Evolutionary conservation across 768 basidiomycete genomes (phyloP).

Genomic region (Phylloporus rhodoxanthus): DNA sequence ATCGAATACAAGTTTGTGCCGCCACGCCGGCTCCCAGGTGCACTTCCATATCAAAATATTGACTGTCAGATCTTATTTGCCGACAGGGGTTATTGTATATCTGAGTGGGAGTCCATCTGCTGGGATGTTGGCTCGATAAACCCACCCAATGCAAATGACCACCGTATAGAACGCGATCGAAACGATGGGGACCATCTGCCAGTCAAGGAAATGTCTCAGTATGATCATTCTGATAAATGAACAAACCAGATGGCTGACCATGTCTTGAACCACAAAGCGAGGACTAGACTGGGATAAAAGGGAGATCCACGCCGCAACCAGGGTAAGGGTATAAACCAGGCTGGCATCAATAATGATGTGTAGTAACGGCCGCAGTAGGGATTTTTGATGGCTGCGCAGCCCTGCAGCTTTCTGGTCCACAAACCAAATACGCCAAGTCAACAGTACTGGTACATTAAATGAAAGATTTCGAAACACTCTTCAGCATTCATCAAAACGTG

Average conservation of each 20-base stretch:
- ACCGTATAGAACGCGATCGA: slow-evolving; percentile 13
- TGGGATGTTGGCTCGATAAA: not conserved
- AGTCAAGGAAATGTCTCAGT: not conserved
- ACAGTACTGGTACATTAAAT: not conserved
- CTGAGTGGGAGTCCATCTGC: not conserved
- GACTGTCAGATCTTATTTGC: not conserved
- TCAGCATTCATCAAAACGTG: not conserved
- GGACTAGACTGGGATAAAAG: not conserved
- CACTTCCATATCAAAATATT: not conserved
- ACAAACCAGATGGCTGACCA: not conserved
- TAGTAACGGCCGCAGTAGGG: not conserved
- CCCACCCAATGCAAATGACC: slow-evolving; percentile 4
- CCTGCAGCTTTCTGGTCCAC: not conserved
- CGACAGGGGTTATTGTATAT: not conserved
- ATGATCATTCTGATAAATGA: not conserved
- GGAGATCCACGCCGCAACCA: slow-evolving; percentile 2
- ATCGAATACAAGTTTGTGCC: no score
- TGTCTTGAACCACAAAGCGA: slow-evolving; percentile 10
- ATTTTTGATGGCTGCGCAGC: not conserved
- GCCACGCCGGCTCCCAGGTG: no score
- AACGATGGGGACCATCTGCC: slow-evolving; percentile 4
- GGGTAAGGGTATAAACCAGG: slow-evolving; percentile 7
- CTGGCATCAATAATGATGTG: slow-evolving; percentile 5
- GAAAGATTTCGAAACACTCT: not conserved
- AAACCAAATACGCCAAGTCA: slow-evolving; percentile 6